Base-by-base conservation (phyloP, 345 rosid genomes). In the Populus ilicifolia region DNA sequence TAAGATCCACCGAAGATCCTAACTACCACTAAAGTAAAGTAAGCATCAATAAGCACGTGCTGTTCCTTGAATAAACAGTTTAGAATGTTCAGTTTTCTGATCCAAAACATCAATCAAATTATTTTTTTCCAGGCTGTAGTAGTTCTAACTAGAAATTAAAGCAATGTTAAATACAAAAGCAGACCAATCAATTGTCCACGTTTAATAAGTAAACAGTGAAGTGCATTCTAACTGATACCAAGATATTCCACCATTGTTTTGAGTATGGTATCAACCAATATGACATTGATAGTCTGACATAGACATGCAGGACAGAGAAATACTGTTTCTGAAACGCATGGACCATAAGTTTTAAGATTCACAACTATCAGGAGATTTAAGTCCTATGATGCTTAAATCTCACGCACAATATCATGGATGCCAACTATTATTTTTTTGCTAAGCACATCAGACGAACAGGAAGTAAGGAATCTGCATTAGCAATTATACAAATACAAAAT, bases 321-420 rank as follows among this genome's bases (percentile, higher is more conserved):
- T 21, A 65, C 23, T 23, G 64, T 23, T 23, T 59, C 5, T 59
- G 63, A 30, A 65, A 65, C 33, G n/a, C 69, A 65, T 67, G 41
- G 6, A 6, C 48, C 54, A 43, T 12, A n/a, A 11, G 52, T 69
- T 44, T 54, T 44, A 8, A 54, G 27, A 66, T 73, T 71, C 80
- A 50, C 33, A 59, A 13, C 30, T n/a, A 77, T 30, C 66, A 9
- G 48, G 43, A 44, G 35, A 75, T 35, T 14, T 52, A 61, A 6
- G 78, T 67, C 76, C 38, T 52, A n/a, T 66, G 67, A 73, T 76
- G 61, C 73, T 27, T 61, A 69, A 48, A 66, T 38, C 35, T 56
- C 27, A 13, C 36, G 2, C 66, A 21, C 21, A 6, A 11, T 38
- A 59, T 29, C 8, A 20, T 46, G 76, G 9, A 41, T 52, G 73